Percentiles rank a stretch among this genome's conserved stretches.
These are phyloP conservation scores for Histomonas meleagridis DNA, from an alignment of 208 protist genomes.

Conservation along the genomic window DNA sequence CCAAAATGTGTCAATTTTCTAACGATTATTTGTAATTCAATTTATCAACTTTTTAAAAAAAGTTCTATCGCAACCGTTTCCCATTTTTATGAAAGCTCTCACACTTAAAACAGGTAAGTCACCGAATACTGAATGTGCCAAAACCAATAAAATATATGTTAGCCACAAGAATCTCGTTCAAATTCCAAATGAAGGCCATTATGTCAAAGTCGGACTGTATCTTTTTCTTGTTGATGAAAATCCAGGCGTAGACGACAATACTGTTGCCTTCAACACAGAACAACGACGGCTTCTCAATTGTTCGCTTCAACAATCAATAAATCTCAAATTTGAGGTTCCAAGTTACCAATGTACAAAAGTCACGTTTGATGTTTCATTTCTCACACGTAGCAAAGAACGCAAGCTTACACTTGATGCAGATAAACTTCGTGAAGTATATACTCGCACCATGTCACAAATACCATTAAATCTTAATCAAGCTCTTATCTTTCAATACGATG, in stretches of 20 bases:
- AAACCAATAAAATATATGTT: neutral
- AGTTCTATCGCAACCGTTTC: too few species aligned
- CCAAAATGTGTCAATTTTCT: too few species aligned
- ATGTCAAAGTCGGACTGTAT: neutral
- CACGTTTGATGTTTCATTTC: neutral
- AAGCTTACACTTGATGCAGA: neutral
- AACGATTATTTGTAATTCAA: too few species aligned
- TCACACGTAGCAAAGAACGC: neutral
- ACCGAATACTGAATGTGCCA: neutral
- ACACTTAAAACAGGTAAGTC: neutral
- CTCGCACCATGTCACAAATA: neutral
- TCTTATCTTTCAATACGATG: neutral
- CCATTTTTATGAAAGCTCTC: too few species aligned
- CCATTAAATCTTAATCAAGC: neutral
- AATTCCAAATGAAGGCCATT: neutral
- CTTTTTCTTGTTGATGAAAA: neutral
- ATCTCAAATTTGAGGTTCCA: neutral
- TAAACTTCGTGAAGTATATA: neutral
- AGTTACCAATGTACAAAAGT: neutral
- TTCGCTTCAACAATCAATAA: neutral
- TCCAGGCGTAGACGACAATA: neutral
- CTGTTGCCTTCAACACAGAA: neutral
- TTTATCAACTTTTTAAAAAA: too few species aligned
- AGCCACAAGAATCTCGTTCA: neutral
- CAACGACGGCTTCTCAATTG: neutral